These are phyloP conservation scores for Stagonosporopsis chrysanthemi DNA, from an alignment of 2,329 filamentous ascomycete species.

Conservation along the genomic window DNA sequence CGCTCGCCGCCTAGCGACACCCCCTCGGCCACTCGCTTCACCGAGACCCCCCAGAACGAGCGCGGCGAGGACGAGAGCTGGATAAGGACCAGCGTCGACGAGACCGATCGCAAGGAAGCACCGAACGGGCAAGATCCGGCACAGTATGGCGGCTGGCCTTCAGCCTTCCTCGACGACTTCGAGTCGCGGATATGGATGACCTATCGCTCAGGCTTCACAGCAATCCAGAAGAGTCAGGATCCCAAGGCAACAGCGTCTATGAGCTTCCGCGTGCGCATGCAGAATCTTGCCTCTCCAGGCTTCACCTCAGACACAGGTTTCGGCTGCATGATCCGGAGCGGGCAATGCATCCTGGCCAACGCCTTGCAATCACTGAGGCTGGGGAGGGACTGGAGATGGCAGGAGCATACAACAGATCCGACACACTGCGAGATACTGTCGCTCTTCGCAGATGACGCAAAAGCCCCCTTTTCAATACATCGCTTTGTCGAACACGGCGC, in stretches of 20 bases:
- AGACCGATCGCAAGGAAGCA: constrained; percentile 71
- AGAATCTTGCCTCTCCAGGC: constrained; percentile 80
- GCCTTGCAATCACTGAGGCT: constrained; percentile 74
- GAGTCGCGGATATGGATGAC: constrained; percentile 96
- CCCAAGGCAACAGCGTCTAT: constrained; percentile 74
- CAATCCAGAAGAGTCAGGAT: constrained; percentile 80
- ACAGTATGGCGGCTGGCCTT: constrained; percentile 74
- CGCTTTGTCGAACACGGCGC: constrained; percentile 91
- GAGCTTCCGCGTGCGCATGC: constrained; percentile 84
- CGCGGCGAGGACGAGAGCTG: constrained; percentile 55
- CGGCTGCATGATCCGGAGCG: constrained; percentile 98
- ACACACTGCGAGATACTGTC: constrained; percentile 77
- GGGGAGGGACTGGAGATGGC: constrained; percentile 85
- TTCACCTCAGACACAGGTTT: constrained; percentile 96
- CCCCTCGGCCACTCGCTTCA: constrained; percentile 23
- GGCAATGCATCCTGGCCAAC: constrained; percentile 92
- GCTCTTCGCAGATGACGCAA: constrained; percentile 85
- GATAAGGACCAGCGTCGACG: constrained; percentile 72
- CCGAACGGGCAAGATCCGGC: constrained; percentile 45
- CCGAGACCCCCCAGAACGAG: constrained; percentile 35
- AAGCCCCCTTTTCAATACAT: constrained; percentile 92
- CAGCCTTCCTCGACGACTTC: constrained; percentile 87
- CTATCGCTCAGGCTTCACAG: constrained; percentile 85
- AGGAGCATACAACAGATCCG: constrained; percentile 54
- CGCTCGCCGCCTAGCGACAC: constrained; percentile 30